These are phyloP conservation scores for Ceratocystiopsis minuta DNA, from an alignment of 2,329 filamentous ascomycete species.

Conservation along the genomic window DNA sequence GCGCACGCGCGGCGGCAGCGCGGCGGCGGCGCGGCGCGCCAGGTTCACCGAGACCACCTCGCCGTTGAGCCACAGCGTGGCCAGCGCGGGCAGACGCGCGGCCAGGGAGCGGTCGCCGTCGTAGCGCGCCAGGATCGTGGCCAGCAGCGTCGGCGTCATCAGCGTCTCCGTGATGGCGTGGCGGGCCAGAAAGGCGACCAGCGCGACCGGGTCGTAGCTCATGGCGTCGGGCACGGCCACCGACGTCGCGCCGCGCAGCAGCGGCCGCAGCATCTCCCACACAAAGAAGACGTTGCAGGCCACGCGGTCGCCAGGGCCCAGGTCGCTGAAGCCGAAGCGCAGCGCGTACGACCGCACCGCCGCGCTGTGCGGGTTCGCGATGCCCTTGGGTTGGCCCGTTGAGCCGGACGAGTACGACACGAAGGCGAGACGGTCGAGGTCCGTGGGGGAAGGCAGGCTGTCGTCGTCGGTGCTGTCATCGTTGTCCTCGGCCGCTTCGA, in stretches of 20 bases:
- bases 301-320: conserved; percentile 54
- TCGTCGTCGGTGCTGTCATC: neutral
- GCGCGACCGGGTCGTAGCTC: conserved; percentile 58
- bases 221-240: conserved; percentile 57
- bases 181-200: conserved; percentile 50
- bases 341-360: conserved; percentile 57
- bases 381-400: conserved; percentile 64
- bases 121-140: conserved; percentile 54
- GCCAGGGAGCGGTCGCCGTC: conserved; percentile 33
- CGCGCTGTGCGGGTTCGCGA: conserved; percentile 61
- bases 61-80: conserved; percentile 63
- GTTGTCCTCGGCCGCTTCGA: neutral
- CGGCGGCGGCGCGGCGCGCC: conserved; percentile 46
- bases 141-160: conserved; percentile 66
- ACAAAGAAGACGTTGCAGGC: conserved; percentile 83
- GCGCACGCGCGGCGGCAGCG: conserved; percentile 44
- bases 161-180: conserved; percentile 60
- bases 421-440: conserved; percentile 58
- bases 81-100: conserved; percentile 43
- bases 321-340: conserved; percentile 51
- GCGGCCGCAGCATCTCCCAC: conserved; percentile 66
- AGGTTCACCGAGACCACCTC: conserved; percentile 69
- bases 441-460: conserved; percentile 38
- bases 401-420: conserved; percentile 70
- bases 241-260: conserved; percentile 59